Base-by-base conservation (phyloP, 1,284 basidiomycete genomes). In the Moesziomyces globuligerus region DNA sequence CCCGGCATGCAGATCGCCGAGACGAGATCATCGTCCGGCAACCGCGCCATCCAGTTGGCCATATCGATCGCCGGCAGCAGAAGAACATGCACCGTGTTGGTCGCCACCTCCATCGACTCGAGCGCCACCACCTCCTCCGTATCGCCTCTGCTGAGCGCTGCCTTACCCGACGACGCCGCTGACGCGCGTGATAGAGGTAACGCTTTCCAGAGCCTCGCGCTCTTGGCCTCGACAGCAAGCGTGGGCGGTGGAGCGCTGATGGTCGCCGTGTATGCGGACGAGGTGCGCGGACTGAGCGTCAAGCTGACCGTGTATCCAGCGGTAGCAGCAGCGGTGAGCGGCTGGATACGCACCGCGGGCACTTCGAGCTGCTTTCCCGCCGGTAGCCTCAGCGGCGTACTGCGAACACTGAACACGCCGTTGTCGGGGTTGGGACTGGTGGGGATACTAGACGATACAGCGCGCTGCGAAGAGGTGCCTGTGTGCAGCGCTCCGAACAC, bases 1-100 rank as follows among this genome's bases (percentile, higher is more conserved):
- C 75, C 76, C 0, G 76, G 76, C 3, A 78, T 49, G 37, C 65
- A 68, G 7, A 78, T 38, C 2, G 62, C 43, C 0, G 72, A 70
- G 9, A 78, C 18, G 3, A 48, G 54, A 7, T 48, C 47, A 17
- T 34, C n/a, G 38, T 51, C 51, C 1, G 75, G 75, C 0, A 78
- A 48, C 2, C 1, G 11, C 3, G 65, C 39, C 55, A 76, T 68
- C 48, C 57, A 78, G 4, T 40, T 49, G n/a, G 45, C 25, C 4
- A 54, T 34, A 13, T 54, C 43, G 17, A 43, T 47, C 3, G 13
- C 18, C 2, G 65, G 44, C 10, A 75, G 49, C 7, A 77, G 43
- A 1, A 75, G 66, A n/a, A 77, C 34, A 28, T 76, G 59, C 4
- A 74, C 25, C 1, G 66, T 69, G 18, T 50, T 54, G 7, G 66